Conservation (phyloP, 495 filamentous ascomycete genomes). For the Viridothelium virens region DNA sequence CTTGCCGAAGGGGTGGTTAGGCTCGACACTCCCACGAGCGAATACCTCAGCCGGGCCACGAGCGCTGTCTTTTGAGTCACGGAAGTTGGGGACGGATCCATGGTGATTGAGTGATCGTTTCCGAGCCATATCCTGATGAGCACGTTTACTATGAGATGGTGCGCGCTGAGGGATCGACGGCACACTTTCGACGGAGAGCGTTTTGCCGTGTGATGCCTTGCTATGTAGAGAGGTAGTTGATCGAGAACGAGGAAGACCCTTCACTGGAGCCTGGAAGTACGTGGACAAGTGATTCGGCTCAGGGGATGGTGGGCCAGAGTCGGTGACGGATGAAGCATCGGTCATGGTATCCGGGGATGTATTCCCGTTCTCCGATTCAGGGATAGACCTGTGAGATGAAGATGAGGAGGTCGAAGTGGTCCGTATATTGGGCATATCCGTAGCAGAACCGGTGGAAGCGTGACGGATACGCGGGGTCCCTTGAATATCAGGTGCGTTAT, state of each 20-base stretch:
- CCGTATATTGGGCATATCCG: background rate
- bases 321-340: slow-evolving; percentile 58
- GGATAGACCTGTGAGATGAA: background rate
- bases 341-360: slow-evolving; percentile 57
- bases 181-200: slow-evolving; percentile 35
- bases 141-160: slow-evolving; percentile 76
- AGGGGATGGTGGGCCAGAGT: slow-evolving; percentile 47
- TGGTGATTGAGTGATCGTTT: slow-evolving; percentile 53
- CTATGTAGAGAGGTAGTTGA: slow-evolving; percentile 26
- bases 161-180: slow-evolving; percentile 67
- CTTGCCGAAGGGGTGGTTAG: slow-evolving; percentile 53
- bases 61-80: slow-evolving; percentile 16
- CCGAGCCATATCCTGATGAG: slow-evolving; percentile 57
- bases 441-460: slow-evolving; percentile 29
- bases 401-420: background rate
- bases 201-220: slow-evolving; percentile 3
- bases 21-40: slow-evolving; percentile 40
- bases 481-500: slow-evolving; percentile 69
- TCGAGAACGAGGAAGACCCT: slow-evolving; percentile 35
- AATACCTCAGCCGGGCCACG: slow-evolving; percentile 37
- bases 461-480: slow-evolving; percentile 32
- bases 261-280: slow-evolving; percentile 57
- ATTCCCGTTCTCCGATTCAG: background rate
- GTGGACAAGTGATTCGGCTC: slow-evolving; percentile 72
- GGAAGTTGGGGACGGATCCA: slow-evolving; percentile 39